Evolutionary conservation across 805 yeast genomes (phyloP).

Genomic region (Candida verbasci): DNA sequence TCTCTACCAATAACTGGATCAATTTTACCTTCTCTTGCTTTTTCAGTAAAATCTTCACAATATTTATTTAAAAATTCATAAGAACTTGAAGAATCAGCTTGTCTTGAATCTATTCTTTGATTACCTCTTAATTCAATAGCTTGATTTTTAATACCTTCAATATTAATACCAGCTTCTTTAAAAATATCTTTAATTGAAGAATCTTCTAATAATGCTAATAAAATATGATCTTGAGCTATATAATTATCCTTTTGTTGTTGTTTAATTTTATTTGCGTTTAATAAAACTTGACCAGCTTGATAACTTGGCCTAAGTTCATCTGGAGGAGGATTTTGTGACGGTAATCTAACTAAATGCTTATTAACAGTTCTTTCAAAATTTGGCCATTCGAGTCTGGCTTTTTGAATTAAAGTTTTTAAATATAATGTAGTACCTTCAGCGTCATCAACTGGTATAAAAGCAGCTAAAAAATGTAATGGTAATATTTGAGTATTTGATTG

Average conservation of each 20-base stretch:
- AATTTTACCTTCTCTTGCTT: slow-evolving; percentile 88
- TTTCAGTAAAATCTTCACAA: slow-evolving; percentile 90
- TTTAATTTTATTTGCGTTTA: slow-evolving; percentile 72
- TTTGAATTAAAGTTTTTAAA: slow-evolving; percentile 76
- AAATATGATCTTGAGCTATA: slow-evolving; percentile 90
- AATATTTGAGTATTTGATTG: slow-evolving; percentile 76
- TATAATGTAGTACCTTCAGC: slow-evolving; percentile 46
- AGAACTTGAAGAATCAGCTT: slow-evolving; percentile 84
- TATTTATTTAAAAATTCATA: slow-evolving; percentile 84
- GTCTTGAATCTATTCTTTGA: slow-evolving; percentile 87
- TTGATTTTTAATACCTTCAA: slow-evolving; percentile 72
- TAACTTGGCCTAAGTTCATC: slow-evolving; percentile 71
- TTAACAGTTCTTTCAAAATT: slow-evolving; percentile 76
- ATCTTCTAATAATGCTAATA: slow-evolving; percentile 83
- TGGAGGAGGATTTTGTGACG: slow-evolving; percentile 89
- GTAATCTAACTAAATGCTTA: slow-evolving; percentile 74
- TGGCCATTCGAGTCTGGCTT: slow-evolving; percentile 85
- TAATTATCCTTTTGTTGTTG: slow-evolving; percentile 85
- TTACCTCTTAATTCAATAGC: slow-evolving; percentile 80
- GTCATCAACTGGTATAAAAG: slow-evolving; percentile 69
- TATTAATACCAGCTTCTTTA: slow-evolving; percentile 65
- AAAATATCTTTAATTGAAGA: slow-evolving; percentile 62
- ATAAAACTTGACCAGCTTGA: slow-evolving; percentile 70
- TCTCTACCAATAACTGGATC: slow-evolving; percentile 99
- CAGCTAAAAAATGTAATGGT: slow-evolving; percentile 90